Evolutionary conservation across 1,139 yeast species (phyloP).

Genomic region (Kodamaea anthophila): DNA sequence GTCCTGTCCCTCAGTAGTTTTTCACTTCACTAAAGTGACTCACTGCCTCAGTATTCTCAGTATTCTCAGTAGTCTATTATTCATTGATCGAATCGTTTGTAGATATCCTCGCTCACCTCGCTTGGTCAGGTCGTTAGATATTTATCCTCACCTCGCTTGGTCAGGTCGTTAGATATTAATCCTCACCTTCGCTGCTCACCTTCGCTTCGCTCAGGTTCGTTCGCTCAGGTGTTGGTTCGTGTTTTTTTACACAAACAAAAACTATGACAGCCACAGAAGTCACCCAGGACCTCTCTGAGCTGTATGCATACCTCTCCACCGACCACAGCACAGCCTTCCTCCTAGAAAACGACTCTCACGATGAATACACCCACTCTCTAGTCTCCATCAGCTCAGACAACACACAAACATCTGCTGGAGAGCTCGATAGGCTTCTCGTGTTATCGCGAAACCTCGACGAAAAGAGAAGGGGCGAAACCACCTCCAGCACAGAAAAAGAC

Average conservation of each 20-base stretch:
- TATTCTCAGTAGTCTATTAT: too few species aligned
- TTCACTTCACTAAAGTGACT: too few species aligned
- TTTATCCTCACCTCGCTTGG: too few species aligned
- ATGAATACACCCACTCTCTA: background rate
- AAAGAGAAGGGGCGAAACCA: slow-evolving; percentile 3
- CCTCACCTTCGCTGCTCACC: too few species aligned
- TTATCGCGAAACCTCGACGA: slow-evolving; percentile 7
- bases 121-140: too few species aligned
- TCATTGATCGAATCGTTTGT: too few species aligned
- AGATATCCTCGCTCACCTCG: too few species aligned
- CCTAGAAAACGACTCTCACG: slow-evolving; percentile 3
- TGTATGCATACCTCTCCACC: slow-evolving; percentile 7
- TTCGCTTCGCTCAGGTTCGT: too few species aligned
- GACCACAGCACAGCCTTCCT: slow-evolving; percentile 6
- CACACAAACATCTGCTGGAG: background rate
- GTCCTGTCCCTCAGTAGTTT: too few species aligned
- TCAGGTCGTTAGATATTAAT: too few species aligned
- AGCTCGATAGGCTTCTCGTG: slow-evolving; percentile 5
- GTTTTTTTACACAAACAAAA: background rate
- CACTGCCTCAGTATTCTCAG: too few species aligned
- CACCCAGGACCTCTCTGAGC: slow-evolving; percentile 7
- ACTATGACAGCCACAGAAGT: slow-evolving; percentile 3
- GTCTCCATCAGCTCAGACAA: background rate
- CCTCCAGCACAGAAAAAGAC: background rate
- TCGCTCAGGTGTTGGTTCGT: too few species aligned